Evolutionary conservation across 23 red algal species (phyloP).

Genomic region (Gracilaria vermiculophylla): DNA sequence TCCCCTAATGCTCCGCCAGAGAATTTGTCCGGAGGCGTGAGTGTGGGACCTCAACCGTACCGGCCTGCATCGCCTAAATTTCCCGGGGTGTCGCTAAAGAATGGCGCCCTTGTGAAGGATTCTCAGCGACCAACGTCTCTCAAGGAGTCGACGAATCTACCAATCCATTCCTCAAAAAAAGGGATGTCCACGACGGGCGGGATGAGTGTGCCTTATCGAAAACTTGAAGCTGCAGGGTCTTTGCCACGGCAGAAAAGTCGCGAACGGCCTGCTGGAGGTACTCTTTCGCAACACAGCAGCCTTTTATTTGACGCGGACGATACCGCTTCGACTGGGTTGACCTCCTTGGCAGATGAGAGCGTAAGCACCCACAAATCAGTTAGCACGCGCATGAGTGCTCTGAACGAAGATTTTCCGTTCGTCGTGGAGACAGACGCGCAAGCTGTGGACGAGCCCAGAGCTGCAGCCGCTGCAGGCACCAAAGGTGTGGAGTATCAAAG

Average conservation of each 20-base stretch:
- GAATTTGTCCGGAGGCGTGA: not conserved
- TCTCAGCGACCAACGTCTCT: not conserved
- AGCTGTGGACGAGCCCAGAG: not conserved
- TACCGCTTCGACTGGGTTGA: slow-evolving; percentile 51
- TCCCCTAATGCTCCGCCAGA: not conserved
- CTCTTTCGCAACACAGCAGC: slow-evolving; percentile 25
- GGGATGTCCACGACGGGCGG: slow-evolving; percentile 17
- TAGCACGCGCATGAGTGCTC: not conserved
- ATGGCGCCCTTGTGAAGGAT: slow-evolving; percentile 18
- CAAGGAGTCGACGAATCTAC: not conserved
- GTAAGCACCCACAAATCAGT: slow-evolving; percentile 63
- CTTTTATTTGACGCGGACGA: slow-evolving; percentile 18
- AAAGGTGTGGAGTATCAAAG: not conserved
- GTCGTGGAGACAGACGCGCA: slow-evolving; percentile 9
- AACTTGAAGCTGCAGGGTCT: not conserved
- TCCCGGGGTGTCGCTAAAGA: slow-evolving; percentile 25
- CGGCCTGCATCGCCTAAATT: slow-evolving; percentile 19
- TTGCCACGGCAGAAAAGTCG: slow-evolving; percentile 1
- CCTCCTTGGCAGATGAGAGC: slow-evolving; percentile 69
- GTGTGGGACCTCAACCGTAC: not conserved
- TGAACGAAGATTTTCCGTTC: slow-evolving; percentile 20
- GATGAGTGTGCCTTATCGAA: not conserved
- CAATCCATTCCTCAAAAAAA: not conserved
- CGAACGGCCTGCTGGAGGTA: not conserved
- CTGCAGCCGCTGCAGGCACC: not conserved